These are phyloP conservation scores for Aureobasidium subglaciale DNA, from an alignment of 2,329 filamentous ascomycete genomes.

Conservation along the genomic window DNA sequence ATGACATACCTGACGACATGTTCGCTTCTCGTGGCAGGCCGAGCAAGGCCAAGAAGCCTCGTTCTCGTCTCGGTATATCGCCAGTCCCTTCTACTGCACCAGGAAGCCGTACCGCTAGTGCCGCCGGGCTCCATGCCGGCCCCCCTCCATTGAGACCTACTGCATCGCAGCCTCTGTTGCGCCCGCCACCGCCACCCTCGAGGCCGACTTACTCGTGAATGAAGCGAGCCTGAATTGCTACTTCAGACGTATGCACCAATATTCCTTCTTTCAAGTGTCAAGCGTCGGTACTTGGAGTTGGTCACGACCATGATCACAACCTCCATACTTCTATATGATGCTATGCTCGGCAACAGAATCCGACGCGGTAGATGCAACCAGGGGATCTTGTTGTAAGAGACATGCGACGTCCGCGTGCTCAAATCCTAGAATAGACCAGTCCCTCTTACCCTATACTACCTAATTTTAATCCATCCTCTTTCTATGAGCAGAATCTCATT, in stretches of 20 bases:
- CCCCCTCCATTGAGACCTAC: not conserved
- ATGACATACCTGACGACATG: conserved; percentile 20
- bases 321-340: too few species aligned
- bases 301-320: too few species aligned
- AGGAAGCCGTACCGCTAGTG: conserved; percentile 9
- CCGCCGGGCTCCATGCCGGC: not conserved
- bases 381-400: not conserved
- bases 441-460: not conserved
- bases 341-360: too few species aligned
- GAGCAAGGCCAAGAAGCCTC: conserved; percentile 6
- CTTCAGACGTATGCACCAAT: too few species aligned
- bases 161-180: not conserved
- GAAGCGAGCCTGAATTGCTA: too few species aligned
- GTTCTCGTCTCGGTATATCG: not conserved
- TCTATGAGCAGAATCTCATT: not conserved
- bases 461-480: not conserved
- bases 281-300: too few species aligned
- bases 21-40: conserved; percentile 8
- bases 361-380: not conserved
- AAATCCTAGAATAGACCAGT: not conserved
- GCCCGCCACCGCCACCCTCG: conserved; percentile 6
- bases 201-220: conserved; percentile 1
- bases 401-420: not conserved
- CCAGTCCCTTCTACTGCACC: conserved; percentile 12
- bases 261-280: too few species aligned